Evolutionary conservation across 2,329 filamentous ascomycete species (phyloP).

Genomic region (Ophiostoma sp.): DNA sequence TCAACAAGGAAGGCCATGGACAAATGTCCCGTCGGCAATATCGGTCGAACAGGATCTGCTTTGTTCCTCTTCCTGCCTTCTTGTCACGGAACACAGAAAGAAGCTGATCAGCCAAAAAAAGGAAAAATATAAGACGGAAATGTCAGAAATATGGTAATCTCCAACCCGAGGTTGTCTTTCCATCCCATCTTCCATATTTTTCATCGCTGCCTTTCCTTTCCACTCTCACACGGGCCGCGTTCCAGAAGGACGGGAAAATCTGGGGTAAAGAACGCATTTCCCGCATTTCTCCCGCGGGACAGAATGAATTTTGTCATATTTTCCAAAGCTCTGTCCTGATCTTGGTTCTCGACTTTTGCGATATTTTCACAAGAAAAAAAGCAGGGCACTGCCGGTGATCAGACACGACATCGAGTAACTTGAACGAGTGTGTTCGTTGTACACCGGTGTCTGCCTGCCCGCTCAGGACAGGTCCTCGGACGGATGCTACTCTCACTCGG

Average conservation of each 20-base stretch:
- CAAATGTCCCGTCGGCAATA: neutral
- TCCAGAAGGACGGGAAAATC: slow-evolving; percentile 22
- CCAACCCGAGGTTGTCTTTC: neutral
- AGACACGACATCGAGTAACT: neutral
- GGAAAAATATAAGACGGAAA: neutral
- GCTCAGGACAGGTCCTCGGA: neutral
- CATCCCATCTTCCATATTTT: neutral
- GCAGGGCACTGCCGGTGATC: neutral
- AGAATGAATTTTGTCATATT: neutral
- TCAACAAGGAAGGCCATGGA: neutral
- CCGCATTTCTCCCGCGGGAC: neutral
- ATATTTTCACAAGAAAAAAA: neutral
- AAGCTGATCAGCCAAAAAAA: neutral
- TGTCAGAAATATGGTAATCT: neutral
- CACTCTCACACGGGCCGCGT: slow-evolving; percentile 17
- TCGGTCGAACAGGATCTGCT: slow-evolving; percentile 12
- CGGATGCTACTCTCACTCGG: neutral
- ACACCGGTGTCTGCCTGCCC: neutral
- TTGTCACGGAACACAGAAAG: neutral
- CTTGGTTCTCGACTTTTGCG: neutral
- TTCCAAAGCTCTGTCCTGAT: neutral
- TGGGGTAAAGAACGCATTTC: slow-evolving; percentile 14
- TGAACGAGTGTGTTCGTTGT: neutral
- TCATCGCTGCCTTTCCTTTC: neutral
- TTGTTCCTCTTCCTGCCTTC: neutral